Base-by-base conservation (phyloP, 1,139 yeast genomes). In the Maudiozyma humilis region DNA sequence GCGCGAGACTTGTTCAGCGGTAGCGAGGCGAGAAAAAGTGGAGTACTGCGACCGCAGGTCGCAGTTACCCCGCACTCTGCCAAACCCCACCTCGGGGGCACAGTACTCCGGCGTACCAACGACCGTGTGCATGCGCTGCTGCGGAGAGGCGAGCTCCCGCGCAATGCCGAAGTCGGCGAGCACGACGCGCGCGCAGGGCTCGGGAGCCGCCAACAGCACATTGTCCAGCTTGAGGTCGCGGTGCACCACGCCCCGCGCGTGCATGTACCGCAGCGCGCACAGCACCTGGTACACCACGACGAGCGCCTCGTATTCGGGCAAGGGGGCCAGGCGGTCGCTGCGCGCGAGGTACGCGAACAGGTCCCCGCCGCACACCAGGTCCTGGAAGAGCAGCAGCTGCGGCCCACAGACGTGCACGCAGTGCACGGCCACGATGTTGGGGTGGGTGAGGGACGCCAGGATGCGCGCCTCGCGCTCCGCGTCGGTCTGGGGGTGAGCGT, bases 161-260 rank as follows among this genome's bases (percentile, higher is more conserved):
- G 87, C 84, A 44, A 76, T 73, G 0, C 87, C 87, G 63, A 81
- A 81, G 62, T 81, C 88, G 12, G 83, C 82, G 15, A 81, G 55
- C 1, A 75, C 71, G 13, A 79, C 60, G 47, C 70, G 68, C 0
- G 82, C 64, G 40, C 71, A 72, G 1, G 78, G 75, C 16, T 69
- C 64, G 0, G 83, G 82, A 0, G 73, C 60, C 29, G 68, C 70
- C 40, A 78, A 59, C 25, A 80, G 59, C 8, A 81, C 70, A 51
- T 80, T 80, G 50, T 79, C 86, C 32, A 79, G 64, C 52, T 76
- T 76, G 36, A 76, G 57, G 55, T 76, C 82, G 36, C 82, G 61
- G 47, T 76, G 82, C 2, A 71, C 78, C 31, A 76, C 64, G n/a
- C 71, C 70, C 32, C 65, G 61, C 5, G 53, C 47, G 52, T 80